Base-by-base conservation (phyloP, 1,139 yeast species). In the Sugiyamaella pinicola region DNA sequence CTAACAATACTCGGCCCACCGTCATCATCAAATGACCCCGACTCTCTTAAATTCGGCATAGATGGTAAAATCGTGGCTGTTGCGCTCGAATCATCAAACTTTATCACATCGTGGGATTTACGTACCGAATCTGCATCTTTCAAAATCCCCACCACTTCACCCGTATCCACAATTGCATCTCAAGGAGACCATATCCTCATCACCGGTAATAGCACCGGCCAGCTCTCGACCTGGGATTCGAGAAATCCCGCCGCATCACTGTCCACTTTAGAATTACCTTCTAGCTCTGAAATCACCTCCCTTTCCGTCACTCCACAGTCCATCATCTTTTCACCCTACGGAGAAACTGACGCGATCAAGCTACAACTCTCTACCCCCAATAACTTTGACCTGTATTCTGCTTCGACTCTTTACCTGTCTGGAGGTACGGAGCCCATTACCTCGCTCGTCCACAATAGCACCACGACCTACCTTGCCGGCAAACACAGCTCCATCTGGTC, bases 1-100 rank as follows among this genome's bases (percentile, higher is more conserved):
- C 15, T 58, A 18, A 48, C 43, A 22, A 44, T 65, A 15, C 42
- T 54, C 49, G 38, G 47, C 4, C 13, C 29, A 8, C 13, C 39
- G 3, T 2, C 53, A 56, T 22, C 35, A 41, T n/a, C 31, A 42
- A 57, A 31, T 53, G 41, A 38, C 1, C 2, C 13, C 1, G 28
- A n/a, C 38, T 18, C 15, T 21, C 45, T 31, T 42, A 47, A 10
- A 76, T 73, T 66, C 58, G 81, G 72, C 5, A 74, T 79, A 1
- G 62, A 61, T 8, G 78, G 75, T 41, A 69, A 68, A 53, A 51
- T 52, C 26, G 68, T 75, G 0, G 64, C 66, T 47, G 74, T 73
- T 13, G 85, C 83, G 0, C 80, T 80, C 62, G 70, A 67, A 15
- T 71, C 77, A 54, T 22, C 3, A 5, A 42, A 17, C 8, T 85